A percentile compares a stretch with the other conserved stretches of the same genome.
Evolutionary conservation across 176 grass and related monocot species (phyloP).

Genomic region (Oryza glumipatula): DNA sequence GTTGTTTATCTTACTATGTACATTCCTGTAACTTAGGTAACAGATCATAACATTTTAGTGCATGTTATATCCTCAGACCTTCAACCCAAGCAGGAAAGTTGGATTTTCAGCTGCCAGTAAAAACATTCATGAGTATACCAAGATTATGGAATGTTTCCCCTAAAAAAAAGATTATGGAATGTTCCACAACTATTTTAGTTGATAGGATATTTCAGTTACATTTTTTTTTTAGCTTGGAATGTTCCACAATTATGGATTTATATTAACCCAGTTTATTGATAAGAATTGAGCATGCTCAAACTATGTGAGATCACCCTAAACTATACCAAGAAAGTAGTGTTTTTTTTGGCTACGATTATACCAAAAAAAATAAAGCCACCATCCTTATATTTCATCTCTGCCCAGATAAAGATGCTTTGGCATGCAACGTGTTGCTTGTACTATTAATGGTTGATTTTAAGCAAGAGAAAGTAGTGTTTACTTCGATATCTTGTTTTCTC

Average conservation of each 20-base stretch:
- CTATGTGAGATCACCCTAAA: not conserved
- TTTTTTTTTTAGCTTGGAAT: not conserved
- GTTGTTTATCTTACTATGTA: not conserved
- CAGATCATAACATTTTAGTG: not conserved
- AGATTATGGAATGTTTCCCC: too few species aligned
- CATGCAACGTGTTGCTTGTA: not conserved
- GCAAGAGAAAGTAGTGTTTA: slow-evolving; percentile 21
- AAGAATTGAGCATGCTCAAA: slow-evolving; percentile 15
- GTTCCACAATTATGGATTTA: slow-evolving; percentile 4
- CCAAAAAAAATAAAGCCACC: not conserved
- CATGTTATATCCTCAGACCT: not conserved
- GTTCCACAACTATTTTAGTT: too few species aligned
- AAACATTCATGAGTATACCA: too few species aligned
- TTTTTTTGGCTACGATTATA: not conserved
- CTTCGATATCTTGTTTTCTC: slow-evolving; percentile 14
- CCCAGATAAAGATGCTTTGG: slow-evolving; percentile 6
- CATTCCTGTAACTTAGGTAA: slow-evolving; percentile 4
- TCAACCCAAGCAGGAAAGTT: not conserved
- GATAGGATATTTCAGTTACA: not conserved
- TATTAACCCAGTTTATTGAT: not conserved
- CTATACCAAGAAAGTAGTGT: not conserved
- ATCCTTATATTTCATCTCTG: not conserved
- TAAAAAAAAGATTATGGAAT: too few species aligned
- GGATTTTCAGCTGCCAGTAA: not conserved
- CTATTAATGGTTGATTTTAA: slow-evolving; percentile 9